Evolutionary conservation across 2,329 filamentous ascomycete genomes (phyloP).

Genomic region (Kalmusia sp.): DNA sequence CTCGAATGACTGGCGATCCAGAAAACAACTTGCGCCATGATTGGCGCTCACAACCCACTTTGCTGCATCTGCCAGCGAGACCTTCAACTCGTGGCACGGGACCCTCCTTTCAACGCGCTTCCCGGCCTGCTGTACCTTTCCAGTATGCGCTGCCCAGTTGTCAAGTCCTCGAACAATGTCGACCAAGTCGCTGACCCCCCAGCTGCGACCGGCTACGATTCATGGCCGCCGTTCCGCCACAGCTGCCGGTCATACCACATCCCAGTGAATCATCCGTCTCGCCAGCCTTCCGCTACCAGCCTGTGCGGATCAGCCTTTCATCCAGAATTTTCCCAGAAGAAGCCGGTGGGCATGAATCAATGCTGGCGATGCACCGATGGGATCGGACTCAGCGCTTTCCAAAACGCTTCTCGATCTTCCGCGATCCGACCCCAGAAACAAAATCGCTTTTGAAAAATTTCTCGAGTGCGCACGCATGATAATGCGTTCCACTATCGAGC

Average conservation of each 20-base stretch:
- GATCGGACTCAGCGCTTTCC: conserved; percentile 27
- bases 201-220: conserved; percentile 24
- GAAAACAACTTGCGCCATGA: conserved; percentile 33
- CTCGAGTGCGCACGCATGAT: conserved; percentile 31
- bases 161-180: conserved; percentile 18
- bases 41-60: conserved; percentile 35
- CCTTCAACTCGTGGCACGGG: conserved; percentile 34
- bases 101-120: conserved; percentile 29
- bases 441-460: conserved; percentile 31
- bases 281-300: conserved; percentile 29
- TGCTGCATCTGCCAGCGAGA: conserved; percentile 30
- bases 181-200: conserved; percentile 23
- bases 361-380: conserved; percentile 25
- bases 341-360: conserved; percentile 35
- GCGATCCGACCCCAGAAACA: conserved; percentile 30
- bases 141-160: conserved; percentile 25
- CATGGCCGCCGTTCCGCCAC: conserved; percentile 26
- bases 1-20: conserved; percentile 30
- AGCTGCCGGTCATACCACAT: conserved; percentile 41
- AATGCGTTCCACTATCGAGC: conserved; percentile 29
- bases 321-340: conserved; percentile 34
- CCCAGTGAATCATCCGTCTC: conserved; percentile 27
- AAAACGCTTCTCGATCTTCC: conserved; percentile 30
- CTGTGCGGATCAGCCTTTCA: conserved; percentile 38
- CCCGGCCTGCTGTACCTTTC: conserved; percentile 19